Percentiles rank a stretch among this genome's conserved stretches.
Conservation (phyloP, 345 rosid species). For the Anacardium occidentale region DNA sequence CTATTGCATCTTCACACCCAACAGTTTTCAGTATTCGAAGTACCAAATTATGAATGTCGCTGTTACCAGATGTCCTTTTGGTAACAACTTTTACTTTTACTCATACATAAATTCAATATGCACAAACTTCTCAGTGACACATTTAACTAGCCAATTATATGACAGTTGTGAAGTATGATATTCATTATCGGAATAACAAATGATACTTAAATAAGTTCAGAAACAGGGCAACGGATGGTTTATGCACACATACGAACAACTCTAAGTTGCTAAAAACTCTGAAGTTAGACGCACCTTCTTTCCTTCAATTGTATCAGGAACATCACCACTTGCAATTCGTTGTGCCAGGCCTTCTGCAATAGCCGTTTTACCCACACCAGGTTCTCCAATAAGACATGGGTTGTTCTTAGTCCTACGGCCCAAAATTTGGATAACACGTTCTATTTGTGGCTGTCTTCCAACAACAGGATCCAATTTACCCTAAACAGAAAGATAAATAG, state of each 20-base stretch:
- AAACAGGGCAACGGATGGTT: too few species aligned
- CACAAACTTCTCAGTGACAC: conserved; percentile 1
- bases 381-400: conserved; percentile 99
- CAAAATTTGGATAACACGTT: conserved; percentile 91
- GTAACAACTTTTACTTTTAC: too few species aligned
- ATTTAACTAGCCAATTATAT: not conserved
- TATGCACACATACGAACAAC: not conserved
- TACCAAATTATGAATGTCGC: not conserved
- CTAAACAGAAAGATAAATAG: conserved; percentile 35
- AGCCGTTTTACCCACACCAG: conserved; percentile 99
- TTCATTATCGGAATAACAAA: too few species aligned
- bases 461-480: conserved; percentile 99
- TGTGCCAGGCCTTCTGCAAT: conserved; percentile 99
- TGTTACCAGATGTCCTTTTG: not conserved
- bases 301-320: conserved; percentile 95
- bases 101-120: not conserved
- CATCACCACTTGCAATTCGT: conserved; percentile 87
- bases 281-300: conserved; percentile 60
- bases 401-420: conserved; percentile 97
- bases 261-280: not conserved
- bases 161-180: not conserved
- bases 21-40: not conserved
- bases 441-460: conserved; percentile 96
- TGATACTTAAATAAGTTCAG: too few species aligned
- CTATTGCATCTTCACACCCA: not conserved